Conservation (phyloP, 2,329 filamentous ascomycete genomes). For the Dactylonectria estremocensis region DNA sequence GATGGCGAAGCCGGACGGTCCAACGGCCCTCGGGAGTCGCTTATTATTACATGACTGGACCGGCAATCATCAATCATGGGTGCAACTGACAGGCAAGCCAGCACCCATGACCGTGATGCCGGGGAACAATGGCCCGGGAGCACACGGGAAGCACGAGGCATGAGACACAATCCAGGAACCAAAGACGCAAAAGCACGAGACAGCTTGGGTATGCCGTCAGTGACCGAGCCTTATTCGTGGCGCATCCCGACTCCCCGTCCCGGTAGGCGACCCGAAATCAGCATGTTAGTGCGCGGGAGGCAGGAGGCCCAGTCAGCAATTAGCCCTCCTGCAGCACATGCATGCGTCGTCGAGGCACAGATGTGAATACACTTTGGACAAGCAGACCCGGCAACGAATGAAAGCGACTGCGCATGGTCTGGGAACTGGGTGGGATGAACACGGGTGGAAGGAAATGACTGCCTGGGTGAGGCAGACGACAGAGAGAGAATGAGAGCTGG, state of each 20-base stretch:
- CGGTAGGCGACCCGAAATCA: conserved; percentile 12
- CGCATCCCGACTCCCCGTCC: not conserved
- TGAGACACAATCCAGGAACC: conserved; percentile 29
- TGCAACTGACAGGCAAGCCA: too few species aligned
- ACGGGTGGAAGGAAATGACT: conserved; percentile 27
- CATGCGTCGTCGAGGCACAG: conserved; percentile 24
- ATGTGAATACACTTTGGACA: conserved; percentile 6
- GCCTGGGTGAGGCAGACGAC: not conserved
- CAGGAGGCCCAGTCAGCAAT: conserved; percentile 2
- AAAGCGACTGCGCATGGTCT: not conserved
- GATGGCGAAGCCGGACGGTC: conserved; percentile 15
- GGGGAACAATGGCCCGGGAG: conserved; percentile 4
- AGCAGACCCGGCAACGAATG: conserved; percentile 13
- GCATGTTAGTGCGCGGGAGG: not conserved
- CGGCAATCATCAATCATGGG: too few species aligned
- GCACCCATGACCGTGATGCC: not conserved
- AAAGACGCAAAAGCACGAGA: not conserved
- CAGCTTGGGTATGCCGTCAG: conserved; percentile 10
- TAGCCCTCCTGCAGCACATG: conserved; percentile 23
- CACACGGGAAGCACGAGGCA: conserved; percentile 6
- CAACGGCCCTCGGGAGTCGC: not conserved
- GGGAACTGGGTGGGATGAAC: conserved; percentile 9
- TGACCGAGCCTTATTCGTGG: conserved; percentile 16
- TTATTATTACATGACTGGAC: not conserved
- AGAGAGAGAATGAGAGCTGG: not conserved